Evolutionary conservation across 345 rosid genomes (phyloP).

Genomic region (Salix caprea): DNA sequence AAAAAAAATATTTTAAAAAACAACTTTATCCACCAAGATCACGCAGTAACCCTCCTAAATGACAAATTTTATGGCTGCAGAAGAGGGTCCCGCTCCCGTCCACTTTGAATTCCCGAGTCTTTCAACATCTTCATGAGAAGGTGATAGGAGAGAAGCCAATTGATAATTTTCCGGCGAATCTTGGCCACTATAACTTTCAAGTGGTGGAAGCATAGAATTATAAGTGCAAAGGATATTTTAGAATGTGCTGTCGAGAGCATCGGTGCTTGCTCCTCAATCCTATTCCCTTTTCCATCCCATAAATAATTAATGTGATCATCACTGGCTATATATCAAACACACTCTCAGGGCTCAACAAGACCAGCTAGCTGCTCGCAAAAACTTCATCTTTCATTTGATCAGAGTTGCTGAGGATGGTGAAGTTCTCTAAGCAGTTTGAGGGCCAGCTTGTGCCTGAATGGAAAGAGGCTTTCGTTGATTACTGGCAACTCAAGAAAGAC

Average conservation of each 20-base stretch:
- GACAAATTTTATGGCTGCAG: neutral
- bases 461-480: constrained; percentile 98
- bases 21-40: too few species aligned
- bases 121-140: constrained; percentile 16
- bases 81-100: constrained; percentile 1
- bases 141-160: constrained; percentile 19
- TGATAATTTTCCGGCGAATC: constrained; percentile 40
- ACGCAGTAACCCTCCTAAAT: too few species aligned
- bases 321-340: constrained; percentile 26
- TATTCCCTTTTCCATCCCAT: constrained; percentile 28
- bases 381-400: neutral
- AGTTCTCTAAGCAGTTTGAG: constrained; percentile 81
- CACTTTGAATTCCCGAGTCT: constrained; percentile 15
- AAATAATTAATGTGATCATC: constrained; percentile 40
- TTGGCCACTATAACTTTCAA: constrained; percentile 25
- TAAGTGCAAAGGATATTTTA: constrained; percentile 1
- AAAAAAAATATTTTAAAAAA: too few species aligned
- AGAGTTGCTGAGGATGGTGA: constrained; percentile 49
- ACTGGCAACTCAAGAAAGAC: constrained; percentile 82
- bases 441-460: constrained; percentile 97
- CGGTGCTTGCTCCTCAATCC: constrained; percentile 1
- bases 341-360: constrained; percentile 28
- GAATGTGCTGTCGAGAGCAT: constrained; percentile 23
- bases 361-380: neutral
- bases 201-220: constrained; percentile 63